Base-by-base conservation (phyloP, 768 basidiomycete genomes). In the Pleurotus platypus region DNA sequence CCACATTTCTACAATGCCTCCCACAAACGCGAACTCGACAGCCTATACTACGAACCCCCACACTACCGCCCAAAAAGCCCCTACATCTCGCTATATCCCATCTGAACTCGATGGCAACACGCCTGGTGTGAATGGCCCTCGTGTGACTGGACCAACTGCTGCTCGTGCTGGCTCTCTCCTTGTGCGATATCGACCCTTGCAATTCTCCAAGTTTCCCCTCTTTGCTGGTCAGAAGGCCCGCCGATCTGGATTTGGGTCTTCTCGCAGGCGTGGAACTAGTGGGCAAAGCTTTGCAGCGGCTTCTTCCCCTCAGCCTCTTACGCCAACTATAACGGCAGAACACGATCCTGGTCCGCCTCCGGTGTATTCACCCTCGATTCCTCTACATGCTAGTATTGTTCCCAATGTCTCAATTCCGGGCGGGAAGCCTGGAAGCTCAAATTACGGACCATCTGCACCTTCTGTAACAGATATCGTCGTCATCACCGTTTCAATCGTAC, bases 371-470 rank as follows among this genome's bases (percentile, higher is more conserved):
- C 55, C 61, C 12, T 11, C 59, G 7, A 57, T 57, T 15, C n/a
- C 56, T 30, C 58, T 66, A 6, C 65, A 66, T 47, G 63, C 65
- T 13, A 64, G 56, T 30, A 64, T 66, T 24, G 38, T 61, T 30
- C 61, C 65, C 2, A 48, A 53, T 9, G 12, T 18, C n/a, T 49
- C 48, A 22, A 35, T 42, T 18, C 16, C 59, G 45, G 38, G 40
- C 12, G 35, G 30, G 49, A 6, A 42, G n/a, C 24, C 43, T 42
- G 27, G 55, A 11, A 37, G 53, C 22, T 18, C 43, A 30, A 30
- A 54, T 40, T 16, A 40, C 47, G n/a, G 15, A 26, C 6, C 30
- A 60, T 16, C 46, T 50, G 30, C 49, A 48, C 42, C 11, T 40
- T 62, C 45, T 46, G 51, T 40, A 3, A 42, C 24, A n/a, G 26